Evolutionary conservation across 2,329 filamentous ascomycete genomes (phyloP), one percentile per base, ranked within the genome.

Genomic region (Biscogniauxia marginata): DNA sequence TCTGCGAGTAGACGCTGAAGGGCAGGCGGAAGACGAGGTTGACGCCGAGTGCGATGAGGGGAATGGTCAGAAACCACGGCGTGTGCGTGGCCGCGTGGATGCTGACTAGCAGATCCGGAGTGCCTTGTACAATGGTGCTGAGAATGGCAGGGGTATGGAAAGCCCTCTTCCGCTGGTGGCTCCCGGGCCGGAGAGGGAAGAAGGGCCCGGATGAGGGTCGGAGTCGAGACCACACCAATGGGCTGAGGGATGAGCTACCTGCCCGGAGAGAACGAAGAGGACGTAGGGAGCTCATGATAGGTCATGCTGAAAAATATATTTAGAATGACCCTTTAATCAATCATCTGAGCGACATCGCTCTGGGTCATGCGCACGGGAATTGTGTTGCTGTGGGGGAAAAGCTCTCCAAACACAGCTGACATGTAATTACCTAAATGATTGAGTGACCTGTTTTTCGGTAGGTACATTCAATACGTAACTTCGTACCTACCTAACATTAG

Each of bases 51-150:
- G 80, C 79, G 13, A 81, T 70, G n/a, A 81, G 71, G 4, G 83
- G 81, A 48, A 85, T 81, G 23, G 77, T 74, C 25, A 83, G 60
- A 61, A 74, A 83, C 83, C 83, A 85, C 1, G 82, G 81, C 1
- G 79, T 65, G 39, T 76, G 75, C 21, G 73, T 72, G 49, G 65
- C 44, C 21, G 57, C 55, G 64, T 85, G 82, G 8, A 79, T 52
- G 47, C 70, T 70, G 34, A 74, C 66, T 50, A 85, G 74, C 57
- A 74, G 64, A 51, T 77, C 68, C 25, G 80, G 75, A 3, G 79
- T 72, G 49, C 68, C 62, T 22, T 75, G 65, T 52, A 81, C 67
- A 43, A 71, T 59, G 16, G 54, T 56, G 4, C 63, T 44, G 7
- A 64, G 67, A 19, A 74, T 56, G 24, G 67, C 57, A 43, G 70